Evolutionary conservation across 495 filamentous ascomycete genomes (phyloP).

Genomic region (Zalerion maritima): DNA sequence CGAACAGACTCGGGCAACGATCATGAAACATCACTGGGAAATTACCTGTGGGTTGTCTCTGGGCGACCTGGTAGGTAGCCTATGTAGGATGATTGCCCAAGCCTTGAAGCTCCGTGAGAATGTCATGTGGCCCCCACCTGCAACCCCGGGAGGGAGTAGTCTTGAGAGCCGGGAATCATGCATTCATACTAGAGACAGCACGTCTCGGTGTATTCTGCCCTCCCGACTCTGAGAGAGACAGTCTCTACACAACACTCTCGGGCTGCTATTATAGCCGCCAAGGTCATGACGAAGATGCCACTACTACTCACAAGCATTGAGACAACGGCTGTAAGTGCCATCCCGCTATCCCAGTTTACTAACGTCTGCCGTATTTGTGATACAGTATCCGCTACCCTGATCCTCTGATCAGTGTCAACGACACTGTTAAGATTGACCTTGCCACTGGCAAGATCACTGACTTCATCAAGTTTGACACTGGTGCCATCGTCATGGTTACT

Average conservation of each 20-base stretch:
- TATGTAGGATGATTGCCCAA: too few species aligned
- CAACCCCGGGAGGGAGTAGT: too few species aligned
- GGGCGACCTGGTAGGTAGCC: too few species aligned
- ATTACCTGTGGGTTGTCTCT: too few species aligned
- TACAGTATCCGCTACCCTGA: constrained; percentile 96
- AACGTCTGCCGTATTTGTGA: constrained; percentile 17
- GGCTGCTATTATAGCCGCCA: too few species aligned
- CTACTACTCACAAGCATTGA: constrained; percentile 6
- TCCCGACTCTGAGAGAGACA: constrained; percentile 1
- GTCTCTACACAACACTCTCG: too few species aligned
- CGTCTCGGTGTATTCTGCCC: constrained; percentile 3
- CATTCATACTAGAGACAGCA: background rate
- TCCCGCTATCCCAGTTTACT: constrained; percentile 19
- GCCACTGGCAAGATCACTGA: constrained; percentile 92
- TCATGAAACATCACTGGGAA: too few species aligned
- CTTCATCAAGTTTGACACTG: constrained; percentile 94
- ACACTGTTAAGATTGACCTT: constrained; percentile 98
- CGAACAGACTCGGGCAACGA: too few species aligned
- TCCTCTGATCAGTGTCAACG: constrained; percentile 96
- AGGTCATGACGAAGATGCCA: constrained; percentile 2
- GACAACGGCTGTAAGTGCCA: constrained; percentile 35
- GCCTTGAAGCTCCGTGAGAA: too few species aligned
- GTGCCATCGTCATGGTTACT: constrained; percentile 91
- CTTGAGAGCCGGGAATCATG: too few species aligned
- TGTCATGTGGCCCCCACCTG: too few species aligned